phyloP scores from a whole-genome alignment of 805 yeast genomes.

The Saccharomycopsis sp. region DNA sequence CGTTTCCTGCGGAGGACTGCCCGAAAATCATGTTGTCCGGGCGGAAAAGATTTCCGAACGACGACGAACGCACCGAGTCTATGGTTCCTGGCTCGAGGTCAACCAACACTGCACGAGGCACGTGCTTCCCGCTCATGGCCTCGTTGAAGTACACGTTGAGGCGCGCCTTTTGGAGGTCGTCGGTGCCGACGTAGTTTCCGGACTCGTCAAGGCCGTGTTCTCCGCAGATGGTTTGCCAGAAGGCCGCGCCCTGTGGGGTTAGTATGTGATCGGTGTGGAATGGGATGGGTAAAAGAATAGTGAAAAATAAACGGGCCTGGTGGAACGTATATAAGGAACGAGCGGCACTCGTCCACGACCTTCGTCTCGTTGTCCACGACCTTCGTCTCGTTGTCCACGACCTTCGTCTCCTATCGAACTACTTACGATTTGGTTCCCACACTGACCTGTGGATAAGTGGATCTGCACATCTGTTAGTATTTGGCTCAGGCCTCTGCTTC shows the following conservation, averaged over 20 bases:
- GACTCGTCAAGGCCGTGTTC: slow-evolving; percentile 76
- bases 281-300: background rate
- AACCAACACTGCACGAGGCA: slow-evolving; percentile 87
- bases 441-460: slow-evolving; percentile 95
- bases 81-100: slow-evolving; percentile 94
- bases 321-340: no score
- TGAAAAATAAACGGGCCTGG: slow-evolving; percentile 6
- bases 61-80: slow-evolving; percentile 73
- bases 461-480: slow-evolving; percentile 41
- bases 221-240: slow-evolving; percentile 88
- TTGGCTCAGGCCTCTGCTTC: slow-evolving; percentile 1
- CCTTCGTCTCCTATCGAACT: no score
- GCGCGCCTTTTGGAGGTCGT: slow-evolving; percentile 46
- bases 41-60: slow-evolving; percentile 81
- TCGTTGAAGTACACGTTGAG: slow-evolving; percentile 84
- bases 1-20: slow-evolving; percentile 90
- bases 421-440: slow-evolving; percentile 94
- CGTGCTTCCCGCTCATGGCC: slow-evolving; percentile 82
- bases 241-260: slow-evolving; percentile 66
- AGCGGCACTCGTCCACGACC: no score
- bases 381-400: no score
- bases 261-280: background rate
- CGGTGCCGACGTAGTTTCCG: slow-evolving; percentile 62
- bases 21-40: slow-evolving; percentile 90
- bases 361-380: no score